phyloP scores from a whole-genome alignment of 1,139 yeast species.

The Meyerozyma athensensis region DNA sequence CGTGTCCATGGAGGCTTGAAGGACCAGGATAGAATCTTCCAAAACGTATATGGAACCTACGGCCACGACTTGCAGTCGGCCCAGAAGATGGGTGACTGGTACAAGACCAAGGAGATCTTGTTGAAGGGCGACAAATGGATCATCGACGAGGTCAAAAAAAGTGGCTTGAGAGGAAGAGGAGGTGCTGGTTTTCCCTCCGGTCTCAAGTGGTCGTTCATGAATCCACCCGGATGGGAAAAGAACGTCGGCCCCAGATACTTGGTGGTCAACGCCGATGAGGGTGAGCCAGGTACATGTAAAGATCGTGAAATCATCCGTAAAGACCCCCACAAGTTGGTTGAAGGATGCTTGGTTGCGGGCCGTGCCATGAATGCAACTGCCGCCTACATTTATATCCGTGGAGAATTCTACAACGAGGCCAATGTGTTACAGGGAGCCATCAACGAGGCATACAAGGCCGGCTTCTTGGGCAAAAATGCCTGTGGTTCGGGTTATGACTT shows the following conservation, averaged over 20 bases:
- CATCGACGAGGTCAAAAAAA: conserved; percentile 76
- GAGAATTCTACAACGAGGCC: conserved; percentile 82
- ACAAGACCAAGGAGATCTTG: conserved; percentile 80
- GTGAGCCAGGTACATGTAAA: conserved; percentile 91
- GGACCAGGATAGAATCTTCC: conserved; percentile 83
- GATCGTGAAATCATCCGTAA: conserved; percentile 86
- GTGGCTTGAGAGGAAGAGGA: conserved; percentile 87
- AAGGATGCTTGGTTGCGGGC: conserved; percentile 83
- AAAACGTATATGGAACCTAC: conserved; percentile 69
- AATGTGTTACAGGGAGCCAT: conserved; percentile 68
- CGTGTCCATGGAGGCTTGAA: conserved; percentile 69
- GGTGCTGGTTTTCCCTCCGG: conserved; percentile 94
- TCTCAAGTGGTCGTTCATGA: conserved; percentile 88
- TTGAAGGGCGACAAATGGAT: conserved; percentile 85
- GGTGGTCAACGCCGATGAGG: conserved; percentile 89
- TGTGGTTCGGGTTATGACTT: conserved; percentile 84
- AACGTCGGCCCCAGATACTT: conserved; percentile 80
- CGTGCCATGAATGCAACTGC: conserved; percentile 92
- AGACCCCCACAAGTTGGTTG: conserved; percentile 86
- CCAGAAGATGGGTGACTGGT: conserved; percentile 82
- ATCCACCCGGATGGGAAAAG: conserved; percentile 93
- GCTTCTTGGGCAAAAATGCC: conserved; percentile 74
- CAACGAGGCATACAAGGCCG: conserved; percentile 79
- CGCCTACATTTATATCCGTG: conserved; percentile 84
- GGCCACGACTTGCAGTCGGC: conserved; percentile 74